These are phyloP conservation scores for Geranium rotundifolium DNA, from an alignment of 345 rosid species.

Conservation along the genomic window DNA sequence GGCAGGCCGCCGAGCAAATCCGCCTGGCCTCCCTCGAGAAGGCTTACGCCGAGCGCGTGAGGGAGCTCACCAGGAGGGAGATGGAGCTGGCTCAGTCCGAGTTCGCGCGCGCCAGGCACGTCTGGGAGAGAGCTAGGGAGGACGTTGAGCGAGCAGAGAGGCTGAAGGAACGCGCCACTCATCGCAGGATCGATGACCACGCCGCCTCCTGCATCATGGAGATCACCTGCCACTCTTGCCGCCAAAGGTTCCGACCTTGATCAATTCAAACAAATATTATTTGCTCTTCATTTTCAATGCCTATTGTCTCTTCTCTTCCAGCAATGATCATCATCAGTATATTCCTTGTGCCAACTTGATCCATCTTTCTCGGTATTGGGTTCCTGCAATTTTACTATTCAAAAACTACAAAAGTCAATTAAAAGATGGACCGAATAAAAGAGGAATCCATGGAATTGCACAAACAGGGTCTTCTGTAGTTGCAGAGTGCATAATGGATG, in stretches of 20 bases:
- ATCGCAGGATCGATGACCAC: conserved; percentile 28
- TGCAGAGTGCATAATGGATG: conserved; percentile 8
- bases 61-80: conserved; percentile 84
- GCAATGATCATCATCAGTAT: too few relatives aligned
- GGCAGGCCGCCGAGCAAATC: conserved; percentile 93
- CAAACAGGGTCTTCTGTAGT: neutral
- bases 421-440: too few relatives aligned
- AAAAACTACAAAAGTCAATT: too few relatives aligned
- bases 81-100: conserved; percentile 93
- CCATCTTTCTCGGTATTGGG: too few relatives aligned
- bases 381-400: too few relatives aligned
- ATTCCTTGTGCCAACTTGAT: too few relatives aligned
- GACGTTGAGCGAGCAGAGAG: conserved; percentile 79
- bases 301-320: too few relatives aligned
- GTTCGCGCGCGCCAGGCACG: conserved; percentile 63
- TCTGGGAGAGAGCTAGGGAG: conserved; percentile 87
- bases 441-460: conserved; percentile 9
- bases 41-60: conserved; percentile 86
- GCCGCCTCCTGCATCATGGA: conserved; percentile 48
- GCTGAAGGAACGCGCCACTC: conserved; percentile 62
- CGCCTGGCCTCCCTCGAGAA: conserved; percentile 71
- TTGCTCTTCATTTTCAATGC: too few relatives aligned
- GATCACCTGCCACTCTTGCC: conserved; percentile 96
- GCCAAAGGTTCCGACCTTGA: conserved; percentile 72
- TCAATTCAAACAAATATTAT: conserved; percentile 1